Evolutionary conservation across 805 yeast genomes (phyloP), one percentile per base, ranked within the genome.

Genomic region (Saccharomycopsis fibuligera): DNA sequence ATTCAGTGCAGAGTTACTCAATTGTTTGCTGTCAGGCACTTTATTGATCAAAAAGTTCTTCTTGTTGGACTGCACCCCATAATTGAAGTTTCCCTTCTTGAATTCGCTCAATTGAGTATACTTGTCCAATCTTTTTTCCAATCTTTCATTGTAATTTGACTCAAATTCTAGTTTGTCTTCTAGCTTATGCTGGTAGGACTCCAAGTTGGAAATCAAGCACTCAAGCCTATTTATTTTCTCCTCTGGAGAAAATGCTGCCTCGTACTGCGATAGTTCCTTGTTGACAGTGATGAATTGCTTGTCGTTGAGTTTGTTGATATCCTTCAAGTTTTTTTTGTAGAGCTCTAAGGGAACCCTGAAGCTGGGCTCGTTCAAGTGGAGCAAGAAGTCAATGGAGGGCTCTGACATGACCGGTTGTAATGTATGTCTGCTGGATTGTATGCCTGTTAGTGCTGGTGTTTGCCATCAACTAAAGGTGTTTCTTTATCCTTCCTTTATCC

Each of bases 301-400:
- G 40, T 53, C 56, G 30, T 44, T 41, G 22, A 51, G 22, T 41
- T 45, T 50, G 25, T 47, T 44, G 38, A 45, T 42, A 16, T 53
- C 56, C 31, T 53, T 53, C 14, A 53, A 33, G 30, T 50, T 53
- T 29, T 44, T 50, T 36, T 53, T 53, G 44, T 42, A 50, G 21
- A 53, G 40, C 35, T 53, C 56, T 24, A 53, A 39, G 5, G 56
- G 56, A 4, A 45, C 42, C 27, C 48, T 48, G 43, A 53, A 45
- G 12, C 29, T 33, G 9, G 45, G 27, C 35, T 50, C 52, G 27
- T 45, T 39, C 45, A 53, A 31, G n/a, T 45, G 49, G n/a, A 53
- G 45, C n/a, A 47, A 29, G 23, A 53, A 47, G 36, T 50, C 54
- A 3, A 52, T 17, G 6, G 37, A 33, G 6, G 37, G 37, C 37